These are phyloP conservation scores for Geranomyces variabilis DNA, from an alignment of 192 early-diverging fungal species.

Conservation along the genomic window DNA sequence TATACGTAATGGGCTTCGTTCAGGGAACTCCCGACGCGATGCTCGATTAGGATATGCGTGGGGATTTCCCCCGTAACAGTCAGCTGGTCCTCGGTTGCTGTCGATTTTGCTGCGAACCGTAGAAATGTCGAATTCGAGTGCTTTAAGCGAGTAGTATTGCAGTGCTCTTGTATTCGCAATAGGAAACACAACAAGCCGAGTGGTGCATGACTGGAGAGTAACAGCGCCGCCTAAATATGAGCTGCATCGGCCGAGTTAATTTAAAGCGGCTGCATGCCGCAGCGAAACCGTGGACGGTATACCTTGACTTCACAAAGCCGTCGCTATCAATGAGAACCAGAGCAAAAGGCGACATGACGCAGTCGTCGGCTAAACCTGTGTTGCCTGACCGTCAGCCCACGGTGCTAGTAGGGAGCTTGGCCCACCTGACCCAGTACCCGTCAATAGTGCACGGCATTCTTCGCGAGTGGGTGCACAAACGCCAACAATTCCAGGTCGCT, in stretches of 20 bases:
- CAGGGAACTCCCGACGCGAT: conserved; percentile 14
- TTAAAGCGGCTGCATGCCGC: background rate
- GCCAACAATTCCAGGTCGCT: background rate
- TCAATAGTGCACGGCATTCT: background rate
- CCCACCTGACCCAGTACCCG: no score
- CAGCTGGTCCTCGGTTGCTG: conserved; percentile 20
- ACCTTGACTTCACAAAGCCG: background rate
- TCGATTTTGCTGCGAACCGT: conserved; percentile 20
- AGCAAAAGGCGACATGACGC: background rate
- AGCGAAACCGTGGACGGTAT: background rate
- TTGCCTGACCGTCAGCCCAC: background rate
- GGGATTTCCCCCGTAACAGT: conserved; percentile 22
- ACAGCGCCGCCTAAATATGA: no score
- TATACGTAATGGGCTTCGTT: background rate
- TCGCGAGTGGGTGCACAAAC: background rate
- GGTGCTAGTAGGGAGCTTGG: background rate
- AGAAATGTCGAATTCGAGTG: conserved; percentile 69
- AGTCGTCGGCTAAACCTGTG: background rate
- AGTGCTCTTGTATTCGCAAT: conserved; percentile 28
- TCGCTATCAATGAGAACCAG: background rate
- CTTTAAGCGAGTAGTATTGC: conserved; percentile 71
- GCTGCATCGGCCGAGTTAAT: no score
- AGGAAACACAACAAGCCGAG: conserved; percentile 5
- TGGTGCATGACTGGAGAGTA: background rate
- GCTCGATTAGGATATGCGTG: conserved; percentile 25